Percentiles rank a stretch among this genome's conserved stretches.
Evolutionary conservation across 345 rosid genomes (phyloP).

Genomic region (Laguncularia racemosa): DNA sequence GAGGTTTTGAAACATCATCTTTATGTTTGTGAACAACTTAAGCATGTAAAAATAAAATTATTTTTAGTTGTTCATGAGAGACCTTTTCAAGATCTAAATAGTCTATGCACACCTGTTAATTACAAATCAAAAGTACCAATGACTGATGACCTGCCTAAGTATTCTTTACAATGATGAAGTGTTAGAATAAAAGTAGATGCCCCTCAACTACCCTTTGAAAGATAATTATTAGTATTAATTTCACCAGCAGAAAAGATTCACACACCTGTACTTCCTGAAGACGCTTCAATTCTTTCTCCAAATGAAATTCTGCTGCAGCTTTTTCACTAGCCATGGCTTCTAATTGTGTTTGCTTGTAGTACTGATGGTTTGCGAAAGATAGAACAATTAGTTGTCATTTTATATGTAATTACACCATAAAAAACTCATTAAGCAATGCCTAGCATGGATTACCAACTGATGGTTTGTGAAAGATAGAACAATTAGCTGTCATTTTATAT

Average conservation of each 20-base stretch:
- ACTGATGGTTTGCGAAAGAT: conserved; percentile 30
- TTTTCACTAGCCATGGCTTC: conserved; percentile 98
- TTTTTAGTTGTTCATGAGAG: no score
- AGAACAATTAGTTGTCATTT: no score
- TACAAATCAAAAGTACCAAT: no score
- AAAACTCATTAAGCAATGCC: conserved; percentile 1
- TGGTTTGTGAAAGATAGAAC: conserved; percentile 14
- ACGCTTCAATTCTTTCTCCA: conserved; percentile 90
- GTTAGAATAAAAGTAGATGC: no score
- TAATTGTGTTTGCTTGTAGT: conserved; percentile 97
- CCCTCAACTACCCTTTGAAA: no score
- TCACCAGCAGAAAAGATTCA: conserved; percentile 10
- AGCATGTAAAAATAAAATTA: no score
- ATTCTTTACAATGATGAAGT: not conserved
- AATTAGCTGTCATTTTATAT: no score
- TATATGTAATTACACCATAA: conserved; percentile 1
- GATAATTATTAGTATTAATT: not conserved
- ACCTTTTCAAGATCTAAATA: no score
- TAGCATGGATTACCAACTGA: conserved; percentile 63
- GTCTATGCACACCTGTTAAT: conserved; percentile 1
- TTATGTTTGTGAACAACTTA: no score
- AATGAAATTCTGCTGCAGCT: conserved; percentile 97
- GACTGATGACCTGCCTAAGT: no score
- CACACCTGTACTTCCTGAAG: conserved; percentile 81
- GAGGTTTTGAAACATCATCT: no score